Base-by-base conservation (phyloP, 768 basidiomycete species). In the Lentinula aciculospora region DNA sequence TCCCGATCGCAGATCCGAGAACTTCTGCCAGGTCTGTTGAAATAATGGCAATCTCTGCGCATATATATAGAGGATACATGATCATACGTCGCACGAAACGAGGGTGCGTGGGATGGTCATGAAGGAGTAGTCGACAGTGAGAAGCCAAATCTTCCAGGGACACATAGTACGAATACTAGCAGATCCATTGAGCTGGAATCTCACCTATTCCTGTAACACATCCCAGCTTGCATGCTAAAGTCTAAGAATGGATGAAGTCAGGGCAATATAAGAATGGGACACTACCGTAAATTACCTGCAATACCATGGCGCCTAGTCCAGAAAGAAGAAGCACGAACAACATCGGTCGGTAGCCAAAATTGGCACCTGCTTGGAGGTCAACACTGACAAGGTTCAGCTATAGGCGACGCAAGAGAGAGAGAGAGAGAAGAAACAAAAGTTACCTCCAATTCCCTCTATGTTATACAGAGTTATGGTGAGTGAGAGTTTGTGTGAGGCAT, bases 331-430 rank as follows among this genome's bases (percentile, higher is more conserved):
- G 75, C 46, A 92, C 81, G 48, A 85, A 76, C 64, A 89, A 86
- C 56, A 92, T 77, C 2, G 88, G 75, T 57, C 81, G 79, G 69
- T 91, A 91, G 13, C 89, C 88, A 64, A 78, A 89, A 36, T 78
- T 68, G n/a, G 86, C 84, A 4, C 89, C 89, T 4, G 88, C 89
- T 68, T 88, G 83, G 10, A 91, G 76, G 69, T 92, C 88, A 19
- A 89, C 88, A 23, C 84, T 80, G 3, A 50, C 7, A 36, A 27
- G 28, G 19, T 31, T 34, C 8, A 34, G 28, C 7, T 31, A 10
- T 34, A 32, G 25, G 17, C 45, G 19, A 7, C 10, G 19, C n/a
- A 25, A n/a, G n/a, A n/a, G n/a, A 10, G 49, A 10, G 19, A 3
- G 21, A 21, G n/a, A 21, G 17, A 48, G 47, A 29, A 50, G 32